A percentile compares a stretch with the other conserved stretches of the same genome.
Conservation (phyloP, 2,329 filamentous ascomycete species). For the Neofusicoccum cordaticola region DNA sequence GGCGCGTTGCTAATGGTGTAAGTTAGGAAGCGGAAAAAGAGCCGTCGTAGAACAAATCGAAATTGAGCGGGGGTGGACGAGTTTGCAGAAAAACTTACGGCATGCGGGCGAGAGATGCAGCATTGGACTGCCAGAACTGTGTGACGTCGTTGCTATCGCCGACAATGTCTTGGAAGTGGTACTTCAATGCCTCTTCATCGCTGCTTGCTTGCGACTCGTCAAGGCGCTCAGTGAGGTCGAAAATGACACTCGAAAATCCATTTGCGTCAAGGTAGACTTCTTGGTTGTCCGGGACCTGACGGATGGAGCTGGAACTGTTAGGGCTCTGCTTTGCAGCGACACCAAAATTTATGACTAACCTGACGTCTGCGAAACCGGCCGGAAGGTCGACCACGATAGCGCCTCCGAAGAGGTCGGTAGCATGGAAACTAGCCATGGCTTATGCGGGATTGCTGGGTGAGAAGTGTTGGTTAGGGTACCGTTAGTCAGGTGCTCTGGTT, state of each 20-base stretch:
- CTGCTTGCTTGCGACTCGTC: conserved; percentile 57
- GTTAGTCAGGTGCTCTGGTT: background rate
- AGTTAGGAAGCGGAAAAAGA: background rate
- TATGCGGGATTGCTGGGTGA: background rate
- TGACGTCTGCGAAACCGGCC: conserved; percentile 67
- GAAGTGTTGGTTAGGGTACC: background rate
- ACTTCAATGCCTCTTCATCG: conserved; percentile 63
- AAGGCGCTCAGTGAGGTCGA: conserved; percentile 86
- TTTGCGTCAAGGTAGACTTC: conserved; percentile 85
- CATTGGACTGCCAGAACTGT: conserved; percentile 32
- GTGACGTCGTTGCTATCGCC: conserved; percentile 33
- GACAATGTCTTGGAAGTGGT: conserved; percentile 50
- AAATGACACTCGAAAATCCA: conserved; percentile 81
- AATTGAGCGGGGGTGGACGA: too few relatives aligned
- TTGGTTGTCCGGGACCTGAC: conserved; percentile 81
- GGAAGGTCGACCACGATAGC: conserved; percentile 69
- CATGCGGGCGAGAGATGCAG: conserved; percentile 32
- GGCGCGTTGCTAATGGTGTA: conserved; percentile 46
- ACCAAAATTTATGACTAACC: conserved; percentile 47
- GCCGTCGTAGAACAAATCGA: background rate
- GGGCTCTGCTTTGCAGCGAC: background rate
- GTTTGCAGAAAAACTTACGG: conserved; percentile 30
- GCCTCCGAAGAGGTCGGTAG: conserved; percentile 67
- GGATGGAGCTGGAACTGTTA: conserved; percentile 57
- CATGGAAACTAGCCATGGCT: conserved; percentile 53